Evolutionary conservation across 805 yeast genomes (phyloP).

Genomic region (Clavispora carvajalis): DNA sequence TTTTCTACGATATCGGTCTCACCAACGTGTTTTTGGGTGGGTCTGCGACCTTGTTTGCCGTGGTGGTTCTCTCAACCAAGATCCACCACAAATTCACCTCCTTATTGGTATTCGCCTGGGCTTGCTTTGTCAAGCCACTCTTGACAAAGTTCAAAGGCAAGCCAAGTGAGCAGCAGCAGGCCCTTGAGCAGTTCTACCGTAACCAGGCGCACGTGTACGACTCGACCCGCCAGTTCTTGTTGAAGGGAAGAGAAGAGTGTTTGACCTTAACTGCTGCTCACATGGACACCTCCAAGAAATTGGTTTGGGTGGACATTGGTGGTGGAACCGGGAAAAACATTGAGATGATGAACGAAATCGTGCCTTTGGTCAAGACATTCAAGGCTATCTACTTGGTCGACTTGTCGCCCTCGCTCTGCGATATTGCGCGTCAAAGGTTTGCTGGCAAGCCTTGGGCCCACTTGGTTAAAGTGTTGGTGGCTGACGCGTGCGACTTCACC

Average conservation of each 20-base stretch:
- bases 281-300: constrained; percentile 29
- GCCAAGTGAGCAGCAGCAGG: constrained; percentile 47
- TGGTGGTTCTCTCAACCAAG: constrained; percentile 14
- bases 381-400: constrained; percentile 69
- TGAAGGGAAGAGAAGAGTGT: constrained; percentile 68
- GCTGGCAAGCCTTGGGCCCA: constrained; percentile 39
- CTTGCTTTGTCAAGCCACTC: constrained; percentile 60
- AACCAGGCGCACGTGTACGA: constrained; percentile 77
- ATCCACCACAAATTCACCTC: constrained; percentile 21
- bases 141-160: constrained; percentile 19
- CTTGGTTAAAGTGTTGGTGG: constrained; percentile 57
- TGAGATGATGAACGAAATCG: constrained; percentile 61
- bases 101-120: constrained; percentile 32
- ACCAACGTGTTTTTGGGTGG: constrained; percentile 16
- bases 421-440: constrained; percentile 61
- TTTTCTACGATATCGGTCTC: constrained; percentile 3
- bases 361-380: constrained; percentile 45
- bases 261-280: constrained; percentile 57
- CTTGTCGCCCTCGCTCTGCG: constrained; percentile 71
- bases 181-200: constrained; percentile 65
- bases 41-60: constrained; percentile 13
- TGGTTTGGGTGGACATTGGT: constrained; percentile 77
- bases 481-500: constrained; percentile 70
- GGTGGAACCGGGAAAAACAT: constrained; percentile 86
- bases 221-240: constrained; percentile 56